Conservation (phyloP, 257 asterid species). For the Striga asiatica region DNA sequence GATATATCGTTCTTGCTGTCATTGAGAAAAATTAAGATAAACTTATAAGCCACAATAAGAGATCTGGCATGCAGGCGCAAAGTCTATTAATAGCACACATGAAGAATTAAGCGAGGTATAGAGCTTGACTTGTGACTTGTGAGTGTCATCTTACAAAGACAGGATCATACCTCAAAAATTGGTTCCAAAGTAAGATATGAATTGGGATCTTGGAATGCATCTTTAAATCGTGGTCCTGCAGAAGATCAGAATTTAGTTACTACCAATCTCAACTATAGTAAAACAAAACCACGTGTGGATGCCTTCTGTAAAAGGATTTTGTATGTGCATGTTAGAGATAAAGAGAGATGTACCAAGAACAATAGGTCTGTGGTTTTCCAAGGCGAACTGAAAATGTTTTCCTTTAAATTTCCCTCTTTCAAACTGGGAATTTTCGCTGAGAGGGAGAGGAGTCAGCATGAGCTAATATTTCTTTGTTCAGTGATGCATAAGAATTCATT, state of each 20-base stretch:
- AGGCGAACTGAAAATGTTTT: conserved; percentile 60
- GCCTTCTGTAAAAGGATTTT: background rate
- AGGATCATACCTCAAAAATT: conserved; percentile 62
- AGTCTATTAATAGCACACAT: conserved; percentile 7
- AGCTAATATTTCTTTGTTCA: background rate
- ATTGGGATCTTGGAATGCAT: conserved; percentile 88
- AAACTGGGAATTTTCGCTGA: conserved; percentile 91
- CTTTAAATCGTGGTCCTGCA: conserved; percentile 91
- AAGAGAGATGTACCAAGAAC: conserved; percentile 51
- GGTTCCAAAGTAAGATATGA: conserved; percentile 79
- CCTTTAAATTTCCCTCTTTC: conserved; percentile 84
- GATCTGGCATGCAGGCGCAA: conserved; percentile 5
- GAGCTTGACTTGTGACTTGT: background rate
- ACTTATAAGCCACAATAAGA: background rate
- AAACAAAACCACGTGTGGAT: background rate
- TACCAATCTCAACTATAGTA: conserved; percentile 2
- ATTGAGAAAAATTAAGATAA: conserved; percentile 10
- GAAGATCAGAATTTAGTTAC: conserved; percentile 10
- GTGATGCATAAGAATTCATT: background rate
- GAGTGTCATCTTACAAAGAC: background rate
- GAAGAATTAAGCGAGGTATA: conserved; percentile 1
- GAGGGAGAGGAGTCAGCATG: conserved; percentile 4
- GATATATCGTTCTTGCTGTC: conserved; percentile 76
- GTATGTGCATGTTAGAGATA: background rate
- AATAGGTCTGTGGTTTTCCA: conserved; percentile 83